Conservation (phyloP, 352 stramenopile genomes). For the Phytophthora meadii region DNA sequence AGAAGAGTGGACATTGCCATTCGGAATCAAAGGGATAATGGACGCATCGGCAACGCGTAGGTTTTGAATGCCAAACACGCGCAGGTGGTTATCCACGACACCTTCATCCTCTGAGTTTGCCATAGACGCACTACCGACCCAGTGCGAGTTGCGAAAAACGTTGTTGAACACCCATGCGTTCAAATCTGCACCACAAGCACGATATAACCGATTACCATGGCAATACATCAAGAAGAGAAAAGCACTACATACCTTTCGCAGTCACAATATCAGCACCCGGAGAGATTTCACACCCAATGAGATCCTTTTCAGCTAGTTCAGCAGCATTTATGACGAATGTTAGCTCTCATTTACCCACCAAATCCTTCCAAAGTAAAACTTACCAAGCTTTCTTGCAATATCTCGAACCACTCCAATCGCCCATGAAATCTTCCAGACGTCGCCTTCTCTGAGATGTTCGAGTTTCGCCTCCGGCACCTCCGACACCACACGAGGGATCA, state of each 20-base stretch:
- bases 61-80: conserved; percentile 66
- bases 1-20: conserved; percentile 79
- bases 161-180: conserved; percentile 68
- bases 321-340: not conserved
- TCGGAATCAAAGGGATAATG: conserved; percentile 72
- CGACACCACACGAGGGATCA: conserved; percentile 53
- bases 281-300: conserved; percentile 48
- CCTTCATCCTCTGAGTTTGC: conserved; percentile 41
- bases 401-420: conserved; percentile 66
- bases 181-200: conserved; percentile 42
- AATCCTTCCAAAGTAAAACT: conserved; percentile 1
- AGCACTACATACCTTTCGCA: conserved; percentile 37
- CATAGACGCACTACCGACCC: conserved; percentile 86
- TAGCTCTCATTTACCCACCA: not conserved
- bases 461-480: conserved; percentile 54
- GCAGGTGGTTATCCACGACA: conserved; percentile 67
- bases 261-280: conserved; percentile 41
- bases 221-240: not conserved
- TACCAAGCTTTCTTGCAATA: conserved; percentile 56
- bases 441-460: conserved; percentile 57
- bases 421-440: conserved; percentile 74
- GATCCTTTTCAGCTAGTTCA: conserved; percentile 46
- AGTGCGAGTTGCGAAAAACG: conserved; percentile 87
- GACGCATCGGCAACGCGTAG: conserved; percentile 74
- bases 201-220: not conserved